Evolutionary conservation across 1,284 basidiomycete species (phyloP), one percentile per base, ranked within the genome.

Genomic region (Takashimella tepidaria): DNA sequence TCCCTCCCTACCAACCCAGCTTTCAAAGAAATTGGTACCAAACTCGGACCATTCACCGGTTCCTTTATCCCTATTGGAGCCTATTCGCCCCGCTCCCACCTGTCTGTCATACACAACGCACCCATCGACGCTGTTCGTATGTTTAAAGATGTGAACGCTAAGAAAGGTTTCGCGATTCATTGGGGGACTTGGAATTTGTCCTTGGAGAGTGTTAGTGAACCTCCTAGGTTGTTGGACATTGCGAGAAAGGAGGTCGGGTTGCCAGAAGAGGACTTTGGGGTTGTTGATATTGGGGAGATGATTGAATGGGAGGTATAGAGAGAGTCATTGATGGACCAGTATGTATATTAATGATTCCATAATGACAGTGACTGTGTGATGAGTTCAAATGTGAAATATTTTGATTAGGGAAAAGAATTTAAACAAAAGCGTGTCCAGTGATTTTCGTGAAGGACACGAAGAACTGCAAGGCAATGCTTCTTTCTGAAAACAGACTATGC

Each of bases 11-110:
- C 77, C 3, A 87, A 85, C 64, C 86, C 85, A 11, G 86, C 80
- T 1, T 88, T 88, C 70, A 78, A 79, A 61, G 79, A 85, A 70
- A 83, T 87, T 50, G 86, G 86, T 3, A 76, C 80, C 50, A 70
- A 69, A 8, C 82, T 83, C 51, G 84, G 83, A 0, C 79, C 79
- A 1, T 83, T 88, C 62, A 76, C 78, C 45, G 56, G 79, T 13
- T 73, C 84, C 6, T 68, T 87, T 67, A 80, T 86, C 55, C 84
- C 84, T 0, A 86, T 87, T 41, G 84, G 84, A 2, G 86, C 85
- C 3, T 87, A 87, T 67, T 61, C 72, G 11, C 84, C 85, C 3
- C 76, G 84, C 24, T 60, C 67, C 20, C 79, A 81, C 65, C 82
- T 83, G 78, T 82, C 80, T 3, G 76, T 79, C 4, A 73, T 85